These are phyloP conservation scores for Fusarium nisikadoi DNA, from an alignment of 2,329 filamentous ascomycete genomes.

Conservation along the genomic window DNA sequence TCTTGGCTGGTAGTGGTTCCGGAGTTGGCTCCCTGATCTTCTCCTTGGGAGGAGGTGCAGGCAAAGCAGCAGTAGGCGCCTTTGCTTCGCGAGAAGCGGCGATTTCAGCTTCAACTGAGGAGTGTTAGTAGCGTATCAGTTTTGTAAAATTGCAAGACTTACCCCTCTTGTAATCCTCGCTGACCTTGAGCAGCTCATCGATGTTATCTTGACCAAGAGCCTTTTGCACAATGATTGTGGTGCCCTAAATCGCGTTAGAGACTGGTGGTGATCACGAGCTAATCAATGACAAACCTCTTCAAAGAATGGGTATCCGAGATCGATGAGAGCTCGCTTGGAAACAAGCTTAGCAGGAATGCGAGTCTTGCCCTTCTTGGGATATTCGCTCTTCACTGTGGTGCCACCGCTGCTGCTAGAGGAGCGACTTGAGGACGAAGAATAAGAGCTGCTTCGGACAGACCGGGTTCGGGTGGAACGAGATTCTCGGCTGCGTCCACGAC, in stretches of 20 bases:
- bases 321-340: conserved; percentile 81
- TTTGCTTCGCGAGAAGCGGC: conserved; percentile 21
- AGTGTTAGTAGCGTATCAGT: neutral
- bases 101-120: conserved; percentile 30
- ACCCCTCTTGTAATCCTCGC: conserved; percentile 78
- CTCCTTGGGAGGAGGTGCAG: conserved; percentile 43
- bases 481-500: conserved; percentile 49
- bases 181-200: conserved; percentile 85
- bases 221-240: conserved; percentile 82
- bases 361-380: conserved; percentile 88
- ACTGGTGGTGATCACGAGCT: rapidly evolving
- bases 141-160: conserved; percentile 33
- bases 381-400: conserved; percentile 68
- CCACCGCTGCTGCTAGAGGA: conserved; percentile 60
- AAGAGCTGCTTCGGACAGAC: conserved; percentile 55
- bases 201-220: conserved; percentile 92
- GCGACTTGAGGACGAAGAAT: conserved; percentile 56
- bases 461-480: conserved; percentile 55
- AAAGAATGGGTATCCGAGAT: conserved; percentile 86
- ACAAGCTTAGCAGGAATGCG: conserved; percentile 85
- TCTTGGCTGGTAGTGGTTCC: conserved; percentile 49
- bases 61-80: conserved; percentile 44
- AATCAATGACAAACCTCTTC: conserved; percentile 74
- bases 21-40: conserved; percentile 47
- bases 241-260: conserved; percentile 64